Percentiles rank a stretch among this genome's conserved stretches.
phyloP scores from a whole-genome alignment of 1,284 basidiomycete species.

The Hemileia vastatrix region DNA sequence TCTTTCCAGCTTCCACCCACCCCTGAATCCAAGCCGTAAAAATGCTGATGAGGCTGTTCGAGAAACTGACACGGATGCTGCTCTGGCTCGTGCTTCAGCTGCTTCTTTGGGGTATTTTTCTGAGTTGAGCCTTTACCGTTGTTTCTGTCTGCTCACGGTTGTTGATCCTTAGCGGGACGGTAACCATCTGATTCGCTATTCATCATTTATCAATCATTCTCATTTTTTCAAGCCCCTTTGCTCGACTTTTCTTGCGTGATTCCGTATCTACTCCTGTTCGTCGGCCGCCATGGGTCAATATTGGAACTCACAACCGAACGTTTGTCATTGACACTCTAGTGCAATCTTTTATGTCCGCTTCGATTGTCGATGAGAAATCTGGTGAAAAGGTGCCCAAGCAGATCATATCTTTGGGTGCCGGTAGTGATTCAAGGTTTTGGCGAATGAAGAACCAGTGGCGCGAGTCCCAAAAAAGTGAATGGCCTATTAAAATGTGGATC shows the following conservation, averaged over 20 bases:
- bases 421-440: constrained; percentile 90
- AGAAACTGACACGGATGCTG: constrained; percentile 63
- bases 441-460: constrained; percentile 52
- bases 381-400: constrained; percentile 51
- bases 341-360: constrained; percentile 54
- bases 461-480: neutral
- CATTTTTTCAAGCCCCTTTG: constrained; percentile 42
- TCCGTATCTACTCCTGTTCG: constrained; percentile 46
- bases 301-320: constrained; percentile 82
- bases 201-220: constrained; percentile 67
- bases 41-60: constrained; percentile 56
- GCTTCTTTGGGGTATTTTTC: constrained; percentile 25
- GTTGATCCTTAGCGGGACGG: neutral
- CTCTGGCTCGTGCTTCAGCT: constrained; percentile 60
- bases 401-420: constrained; percentile 79
- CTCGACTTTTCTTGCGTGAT: constrained; percentile 51
- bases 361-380: constrained; percentile 21
- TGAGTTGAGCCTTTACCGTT: neutral
- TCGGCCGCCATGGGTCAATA: constrained; percentile 70
- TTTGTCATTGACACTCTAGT: constrained; percentile 70
- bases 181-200: constrained; percentile 52
- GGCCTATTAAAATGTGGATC: neutral
- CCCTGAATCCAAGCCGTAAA: no score
- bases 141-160: neutral
- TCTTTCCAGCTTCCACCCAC: no score